A percentile compares a stretch with the other conserved stretches of the same genome.
These are phyloP conservation scores for Bombardia bombarda DNA, from an alignment of 495 filamentous ascomycete species.

Conservation along the genomic window DNA sequence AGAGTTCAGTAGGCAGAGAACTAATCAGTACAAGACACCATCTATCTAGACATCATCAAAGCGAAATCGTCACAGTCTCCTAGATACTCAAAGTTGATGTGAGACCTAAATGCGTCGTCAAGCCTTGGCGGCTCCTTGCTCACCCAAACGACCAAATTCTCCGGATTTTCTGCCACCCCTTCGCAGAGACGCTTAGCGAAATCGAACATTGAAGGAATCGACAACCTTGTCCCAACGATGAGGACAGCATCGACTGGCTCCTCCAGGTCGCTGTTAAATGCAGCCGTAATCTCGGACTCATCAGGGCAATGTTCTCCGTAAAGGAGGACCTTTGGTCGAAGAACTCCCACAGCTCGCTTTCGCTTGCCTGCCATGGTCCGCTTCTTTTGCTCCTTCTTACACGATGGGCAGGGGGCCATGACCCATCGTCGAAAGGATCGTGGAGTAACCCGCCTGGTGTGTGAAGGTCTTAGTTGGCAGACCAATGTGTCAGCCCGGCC, in stretches of 20 bases:
- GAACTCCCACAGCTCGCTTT: no score
- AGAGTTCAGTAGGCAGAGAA: no score
- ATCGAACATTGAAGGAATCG: neutral
- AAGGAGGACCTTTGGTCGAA: neutral
- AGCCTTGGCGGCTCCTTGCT: neutral
- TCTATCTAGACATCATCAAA: neutral
- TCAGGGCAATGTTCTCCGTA: neutral
- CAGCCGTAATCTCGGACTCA: neutral
- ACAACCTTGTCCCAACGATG: slow-evolving; percentile 1
- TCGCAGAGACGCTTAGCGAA: neutral
- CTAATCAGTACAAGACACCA: neutral
- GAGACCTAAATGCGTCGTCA: neutral
- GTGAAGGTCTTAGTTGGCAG: no score
- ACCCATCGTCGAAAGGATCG: no score
- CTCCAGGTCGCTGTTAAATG: slow-evolving; percentile 1
- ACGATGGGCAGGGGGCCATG: no score
- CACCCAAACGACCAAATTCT: neutral
- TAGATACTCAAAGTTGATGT: neutral
- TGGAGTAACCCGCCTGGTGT: no score
- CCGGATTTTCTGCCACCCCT: neutral
- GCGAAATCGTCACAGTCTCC: neutral
- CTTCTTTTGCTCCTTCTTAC: no score
- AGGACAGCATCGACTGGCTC: neutral
- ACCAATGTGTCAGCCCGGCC: no score
- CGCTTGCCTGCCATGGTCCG: no score